A percentile compares a stretch with the other conserved stretches of the same genome.
Evolutionary conservation across 257 asterid genomes (phyloP).

Genomic region (Solanum clarkiae): DNA sequence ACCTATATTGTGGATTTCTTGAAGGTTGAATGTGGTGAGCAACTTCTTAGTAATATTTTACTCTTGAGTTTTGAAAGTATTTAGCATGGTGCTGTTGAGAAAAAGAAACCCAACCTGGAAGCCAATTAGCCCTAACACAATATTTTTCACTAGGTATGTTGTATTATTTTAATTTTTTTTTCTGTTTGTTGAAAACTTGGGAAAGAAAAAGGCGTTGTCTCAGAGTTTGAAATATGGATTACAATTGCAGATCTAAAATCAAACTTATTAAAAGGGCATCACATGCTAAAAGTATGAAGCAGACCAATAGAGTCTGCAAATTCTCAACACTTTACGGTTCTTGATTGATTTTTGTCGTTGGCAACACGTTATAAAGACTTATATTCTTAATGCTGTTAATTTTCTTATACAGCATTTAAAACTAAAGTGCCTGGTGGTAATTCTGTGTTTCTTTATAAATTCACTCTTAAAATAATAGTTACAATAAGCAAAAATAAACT

Average conservation of each 20-base stretch:
- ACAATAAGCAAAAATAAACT: not conserved
- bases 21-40: not conserved
- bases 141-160: not conserved
- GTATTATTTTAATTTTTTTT: too few species aligned
- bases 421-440: not conserved
- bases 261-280: not conserved
- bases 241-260: not conserved
- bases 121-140: too few species aligned
- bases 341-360: not conserved
- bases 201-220: not conserved
- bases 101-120: not conserved
- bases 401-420: not conserved
- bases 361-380: not conserved
- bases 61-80: too few species aligned
- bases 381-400: not conserved
- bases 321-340: not conserved
- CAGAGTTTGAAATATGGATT: not conserved
- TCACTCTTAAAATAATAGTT: not conserved
- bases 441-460: too few species aligned
- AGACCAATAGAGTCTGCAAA: not conserved
- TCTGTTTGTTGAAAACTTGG: not conserved
- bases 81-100: not conserved
- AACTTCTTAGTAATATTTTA: too few species aligned
- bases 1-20: not conserved
- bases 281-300: not conserved